phyloP scores from a whole-genome alignment of 306 rosid species.

The Sindora glabra region DNA sequence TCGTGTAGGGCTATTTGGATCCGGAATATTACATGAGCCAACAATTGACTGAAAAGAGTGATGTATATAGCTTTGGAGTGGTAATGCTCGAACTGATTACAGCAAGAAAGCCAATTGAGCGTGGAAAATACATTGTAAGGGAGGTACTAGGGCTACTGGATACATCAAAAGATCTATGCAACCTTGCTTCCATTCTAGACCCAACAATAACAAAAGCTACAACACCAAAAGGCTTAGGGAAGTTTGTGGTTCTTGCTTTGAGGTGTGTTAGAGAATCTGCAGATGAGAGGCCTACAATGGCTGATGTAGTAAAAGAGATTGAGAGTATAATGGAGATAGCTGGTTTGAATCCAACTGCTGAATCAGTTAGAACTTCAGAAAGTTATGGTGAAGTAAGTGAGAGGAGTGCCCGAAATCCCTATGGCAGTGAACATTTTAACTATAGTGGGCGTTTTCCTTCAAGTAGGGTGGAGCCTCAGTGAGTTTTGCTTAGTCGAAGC shows the following conservation, averaged over 20 bases:
- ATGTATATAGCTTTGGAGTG: conserved; percentile 74
- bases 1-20: conserved; percentile 62
- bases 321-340: conserved; percentile 46
- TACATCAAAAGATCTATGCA: conserved; percentile 39
- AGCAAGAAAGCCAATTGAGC: conserved; percentile 61
- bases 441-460: conserved; percentile 41
- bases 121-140: conserved; percentile 59
- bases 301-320: conserved; percentile 65
- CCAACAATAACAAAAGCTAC: conserved; percentile 24
- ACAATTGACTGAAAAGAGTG: conserved; percentile 65
- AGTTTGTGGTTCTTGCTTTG: conserved; percentile 53
- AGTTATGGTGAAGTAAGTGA: conserved; percentile 22
- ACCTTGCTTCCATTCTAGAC: conserved; percentile 49
- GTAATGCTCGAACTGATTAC: conserved; percentile 65
- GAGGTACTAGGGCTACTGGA: conserved; percentile 48
- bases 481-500: conserved; percentile 2
- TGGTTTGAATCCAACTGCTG: conserved; percentile 42
- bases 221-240: conserved; percentile 41
- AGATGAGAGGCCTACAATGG: conserved; percentile 58
- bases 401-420: conserved; percentile 22
- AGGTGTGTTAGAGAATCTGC: conserved; percentile 53
- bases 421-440: conserved; percentile 20
- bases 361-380: conserved; percentile 41
- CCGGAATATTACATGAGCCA: conserved; percentile 53
- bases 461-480: conserved; percentile 32